phyloP scores from a whole-genome alignment of 2,329 filamentous ascomycete species.

The Pseudocercospora macadamiae region DNA sequence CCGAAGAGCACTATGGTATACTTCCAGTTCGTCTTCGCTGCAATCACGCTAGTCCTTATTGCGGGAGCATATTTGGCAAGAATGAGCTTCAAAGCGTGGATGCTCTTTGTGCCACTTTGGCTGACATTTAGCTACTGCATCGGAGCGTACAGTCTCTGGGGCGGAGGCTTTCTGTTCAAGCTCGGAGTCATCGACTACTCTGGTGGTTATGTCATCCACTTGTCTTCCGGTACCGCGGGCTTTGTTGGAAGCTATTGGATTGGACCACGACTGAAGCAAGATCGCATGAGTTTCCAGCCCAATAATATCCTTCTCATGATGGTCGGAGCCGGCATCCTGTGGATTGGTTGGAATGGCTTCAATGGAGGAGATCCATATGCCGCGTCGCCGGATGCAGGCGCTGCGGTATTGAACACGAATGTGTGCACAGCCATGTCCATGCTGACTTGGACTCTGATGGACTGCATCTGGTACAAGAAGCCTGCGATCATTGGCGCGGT shows the following conservation, averaged over 20 bases:
- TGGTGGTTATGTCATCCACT: constrained; percentile 57
- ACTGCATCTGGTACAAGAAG: constrained; percentile 53
- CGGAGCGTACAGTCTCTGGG: constrained; percentile 52
- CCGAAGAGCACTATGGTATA: constrained; percentile 56
- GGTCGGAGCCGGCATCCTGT: constrained; percentile 54
- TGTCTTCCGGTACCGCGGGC: constrained; percentile 56
- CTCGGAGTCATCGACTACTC: constrained; percentile 56
- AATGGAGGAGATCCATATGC: constrained; percentile 58
- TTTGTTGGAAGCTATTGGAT: constrained; percentile 54
- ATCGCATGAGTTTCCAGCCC: constrained; percentile 51
- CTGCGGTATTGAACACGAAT: constrained; percentile 57
- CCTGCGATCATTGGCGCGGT: constrained; percentile 55
- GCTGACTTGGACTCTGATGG: constrained; percentile 51
- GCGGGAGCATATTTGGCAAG: constrained; percentile 53
- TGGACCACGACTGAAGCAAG: constrained; percentile 49
- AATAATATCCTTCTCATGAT: constrained; percentile 53
- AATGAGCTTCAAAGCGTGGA: constrained; percentile 57
- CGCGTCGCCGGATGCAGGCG: constrained; percentile 54
- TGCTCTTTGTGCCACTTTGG: constrained; percentile 57
- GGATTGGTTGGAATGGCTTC: constrained; percentile 59
- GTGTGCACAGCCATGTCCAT: constrained; percentile 53
- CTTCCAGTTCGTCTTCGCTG: constrained; percentile 59
- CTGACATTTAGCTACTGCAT: constrained; percentile 52
- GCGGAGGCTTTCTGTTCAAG: constrained; percentile 51
- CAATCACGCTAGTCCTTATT: constrained; percentile 54